These are phyloP conservation scores for Xylariaceae sp. DNA, from an alignment of 2,329 filamentous ascomycete genomes.

Conservation along the genomic window DNA sequence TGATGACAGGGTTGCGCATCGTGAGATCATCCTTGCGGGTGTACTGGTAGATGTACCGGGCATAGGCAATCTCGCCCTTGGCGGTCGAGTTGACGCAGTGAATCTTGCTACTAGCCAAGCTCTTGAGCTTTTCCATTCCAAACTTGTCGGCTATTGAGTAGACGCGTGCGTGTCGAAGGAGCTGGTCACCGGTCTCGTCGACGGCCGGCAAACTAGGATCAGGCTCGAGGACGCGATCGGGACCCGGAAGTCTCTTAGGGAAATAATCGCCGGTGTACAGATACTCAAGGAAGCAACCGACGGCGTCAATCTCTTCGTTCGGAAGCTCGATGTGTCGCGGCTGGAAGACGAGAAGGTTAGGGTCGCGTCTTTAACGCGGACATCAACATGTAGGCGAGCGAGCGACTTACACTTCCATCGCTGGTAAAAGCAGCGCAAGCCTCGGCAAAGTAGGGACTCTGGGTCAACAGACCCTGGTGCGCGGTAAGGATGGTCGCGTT, in stretches of 20 bases:
- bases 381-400: not conserved
- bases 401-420: conserved; percentile 54
- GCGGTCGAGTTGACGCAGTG: conserved; percentile 85
- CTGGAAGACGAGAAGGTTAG: conserved; percentile 31
- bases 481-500: conserved; percentile 63
- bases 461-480: conserved; percentile 70
- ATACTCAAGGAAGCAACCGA: conserved; percentile 76
- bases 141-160: conserved; percentile 86
- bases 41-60: conserved; percentile 82
- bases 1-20: conserved; percentile 79
- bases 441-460: conserved; percentile 71
- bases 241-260: conserved; percentile 60
- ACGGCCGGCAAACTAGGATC: conserved; percentile 61
- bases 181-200: conserved; percentile 75
- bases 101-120: conserved; percentile 81
- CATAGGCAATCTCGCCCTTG: conserved; percentile 86
- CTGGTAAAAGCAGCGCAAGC: conserved; percentile 58
- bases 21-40: conserved; percentile 64
- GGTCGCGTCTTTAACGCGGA: not conserved
- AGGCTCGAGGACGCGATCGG: conserved; percentile 60
- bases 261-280: conserved; percentile 87
- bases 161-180: conserved; percentile 83
- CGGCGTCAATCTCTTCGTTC: conserved; percentile 65
- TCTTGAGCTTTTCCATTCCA: conserved; percentile 62
- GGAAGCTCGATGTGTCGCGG: conserved; percentile 65